Evolutionary conservation across 2,329 filamentous ascomycete species (phyloP), one percentile per base, ranked within the genome.

Genomic region (Leptodontidium sp.): DNA sequence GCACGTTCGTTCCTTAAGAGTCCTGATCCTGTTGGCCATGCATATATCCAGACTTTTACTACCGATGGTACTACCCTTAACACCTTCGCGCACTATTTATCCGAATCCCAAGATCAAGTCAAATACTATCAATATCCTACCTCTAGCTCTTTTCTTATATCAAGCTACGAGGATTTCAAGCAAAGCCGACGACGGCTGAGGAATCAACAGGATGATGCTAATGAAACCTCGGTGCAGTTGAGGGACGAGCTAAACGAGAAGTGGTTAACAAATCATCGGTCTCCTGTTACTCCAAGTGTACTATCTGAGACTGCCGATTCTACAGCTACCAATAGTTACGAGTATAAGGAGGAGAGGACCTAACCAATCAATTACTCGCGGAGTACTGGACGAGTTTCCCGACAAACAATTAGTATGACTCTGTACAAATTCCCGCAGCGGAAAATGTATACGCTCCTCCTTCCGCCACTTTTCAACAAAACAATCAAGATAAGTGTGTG

Each of bases 141-240:
- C 59, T 66, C 63, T 61, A 70, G 26, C 63, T 66, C 64, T 45
- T 61, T 68, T 21, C 62, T 69, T 17, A 62, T 71, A 58, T 64
- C 45, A 65, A 69, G 40, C 49, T 71, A 68, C 43, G 64, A 71
- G 26, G 70, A 71, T 64, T 71, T 67, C 61, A 71, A 72, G 64
- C 58, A 66, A 66, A 63, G 70, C 35, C 45, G 69, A 65, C 61
- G 49, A 59, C 62, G 58, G 40, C 47, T 72, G 50, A 69, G 71
- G 65, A 72, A 72, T 67, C 57, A 66, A 58, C 58, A 73, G 58
- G 71, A 70, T 66, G 21, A 67, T 66, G 68, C 70, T 24, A 67
- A 70, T 62, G 63, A 67, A 68, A 43, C 61, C 50, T 69, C 67
- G 50, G 53, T 29, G 21, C 26, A 52, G 49, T 52, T 32, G 29